Conservation (phyloP, 345 rosid species). For the Combretum micranthum region DNA sequence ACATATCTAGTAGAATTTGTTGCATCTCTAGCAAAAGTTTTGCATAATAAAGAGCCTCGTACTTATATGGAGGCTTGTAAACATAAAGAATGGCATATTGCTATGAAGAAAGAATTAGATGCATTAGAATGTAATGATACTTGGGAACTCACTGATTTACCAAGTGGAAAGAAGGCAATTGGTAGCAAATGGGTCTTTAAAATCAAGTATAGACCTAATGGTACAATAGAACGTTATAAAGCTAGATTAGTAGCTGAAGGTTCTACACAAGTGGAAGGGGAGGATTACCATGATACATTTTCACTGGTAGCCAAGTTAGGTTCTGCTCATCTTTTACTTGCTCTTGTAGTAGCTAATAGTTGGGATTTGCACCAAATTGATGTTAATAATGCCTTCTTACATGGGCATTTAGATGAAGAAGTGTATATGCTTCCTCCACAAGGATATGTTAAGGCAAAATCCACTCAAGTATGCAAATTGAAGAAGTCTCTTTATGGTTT, state of each 20-base stretch:
- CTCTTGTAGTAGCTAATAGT: background rate
- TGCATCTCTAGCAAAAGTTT: background rate
- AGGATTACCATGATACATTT: background rate
- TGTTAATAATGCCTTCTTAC: background rate
- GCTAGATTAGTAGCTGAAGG: background rate
- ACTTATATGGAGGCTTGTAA: background rate
- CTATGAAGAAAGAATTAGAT: background rate
- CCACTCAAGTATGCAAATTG: background rate
- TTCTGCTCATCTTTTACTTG: background rate
- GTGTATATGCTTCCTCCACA: background rate
- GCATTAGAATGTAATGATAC: background rate
- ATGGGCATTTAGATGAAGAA: background rate
- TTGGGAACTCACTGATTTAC: background rate
- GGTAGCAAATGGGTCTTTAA: background rate
- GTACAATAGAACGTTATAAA: background rate
- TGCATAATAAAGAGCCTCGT: background rate
- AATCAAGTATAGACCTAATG: background rate
- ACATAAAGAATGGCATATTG: background rate
- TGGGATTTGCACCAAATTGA: background rate
- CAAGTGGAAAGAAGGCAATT: background rate
- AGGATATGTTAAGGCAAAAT: background rate
- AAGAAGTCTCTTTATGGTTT: background rate
- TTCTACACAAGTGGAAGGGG: background rate
- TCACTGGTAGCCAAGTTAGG: background rate
- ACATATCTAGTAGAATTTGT: background rate